A percentile compares a stretch with the other conserved stretches of the same genome.
These are phyloP conservation scores for Globisporangium alternatum DNA, from an alignment of 352 stramenopile species.

Conservation along the genomic window DNA sequence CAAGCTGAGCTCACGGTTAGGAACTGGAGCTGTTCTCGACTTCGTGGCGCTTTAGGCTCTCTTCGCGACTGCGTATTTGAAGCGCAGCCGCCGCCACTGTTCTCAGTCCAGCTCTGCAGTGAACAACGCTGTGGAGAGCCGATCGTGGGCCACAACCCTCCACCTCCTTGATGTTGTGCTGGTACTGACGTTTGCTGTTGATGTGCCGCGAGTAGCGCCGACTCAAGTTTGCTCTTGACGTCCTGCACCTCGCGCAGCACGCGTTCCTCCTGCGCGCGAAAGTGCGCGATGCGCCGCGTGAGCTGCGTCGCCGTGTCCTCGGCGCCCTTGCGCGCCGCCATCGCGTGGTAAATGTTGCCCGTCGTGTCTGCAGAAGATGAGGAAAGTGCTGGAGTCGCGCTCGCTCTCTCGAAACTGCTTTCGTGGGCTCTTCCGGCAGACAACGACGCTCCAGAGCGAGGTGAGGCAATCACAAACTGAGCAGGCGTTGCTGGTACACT, in stretches of 20 bases:
- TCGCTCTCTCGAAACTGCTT: background rate
- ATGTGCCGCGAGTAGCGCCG: constrained; percentile 4
- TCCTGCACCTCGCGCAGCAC: constrained; percentile 48
- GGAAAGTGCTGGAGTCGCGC: background rate
- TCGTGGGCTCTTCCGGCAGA: background rate
- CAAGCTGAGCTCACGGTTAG: constrained; percentile 28
- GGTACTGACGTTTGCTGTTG: background rate
- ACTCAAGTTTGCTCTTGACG: constrained; percentile 44
- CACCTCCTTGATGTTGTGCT: background rate
- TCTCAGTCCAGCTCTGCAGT: background rate
- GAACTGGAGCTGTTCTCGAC: constrained; percentile 49
- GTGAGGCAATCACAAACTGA: background rate
- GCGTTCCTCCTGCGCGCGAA: constrained; percentile 48
- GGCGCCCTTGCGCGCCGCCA: constrained; percentile 47
- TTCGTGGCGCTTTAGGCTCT: constrained; percentile 25
- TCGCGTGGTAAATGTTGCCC: constrained; percentile 38
- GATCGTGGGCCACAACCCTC: background rate
- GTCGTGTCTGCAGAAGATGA: constrained; percentile 4
- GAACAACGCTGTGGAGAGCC: background rate
- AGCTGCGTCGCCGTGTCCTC: constrained; percentile 51
- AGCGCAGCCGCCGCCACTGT: background rate
- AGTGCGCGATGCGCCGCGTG: constrained; percentile 47
- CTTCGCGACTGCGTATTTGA: constrained; percentile 2
- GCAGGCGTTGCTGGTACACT: background rate
- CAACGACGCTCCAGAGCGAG: background rate